Conservation (phyloP, 306 rosid genomes). For the Urtica urens region DNA sequence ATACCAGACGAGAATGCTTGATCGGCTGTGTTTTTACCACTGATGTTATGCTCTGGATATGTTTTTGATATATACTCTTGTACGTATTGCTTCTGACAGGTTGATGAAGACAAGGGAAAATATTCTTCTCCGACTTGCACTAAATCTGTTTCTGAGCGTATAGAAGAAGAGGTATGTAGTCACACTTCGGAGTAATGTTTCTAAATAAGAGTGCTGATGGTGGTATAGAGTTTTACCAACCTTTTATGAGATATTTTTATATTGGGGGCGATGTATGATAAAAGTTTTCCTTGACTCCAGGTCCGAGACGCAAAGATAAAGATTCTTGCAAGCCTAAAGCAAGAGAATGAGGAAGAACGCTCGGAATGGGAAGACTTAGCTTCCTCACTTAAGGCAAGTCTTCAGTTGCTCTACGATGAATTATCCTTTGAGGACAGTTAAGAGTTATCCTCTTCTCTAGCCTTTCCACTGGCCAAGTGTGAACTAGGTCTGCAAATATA, state of each 20-base stretch:
- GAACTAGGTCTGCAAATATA: not conserved
- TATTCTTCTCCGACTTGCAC: conserved; percentile 38
- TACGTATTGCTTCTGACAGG: conserved; percentile 34
- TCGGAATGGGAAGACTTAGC: conserved; percentile 70
- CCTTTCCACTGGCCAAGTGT: not conserved
- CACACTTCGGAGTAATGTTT: not conserved
- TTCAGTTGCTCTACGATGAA: conserved; percentile 4
- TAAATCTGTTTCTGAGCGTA: conserved; percentile 61
- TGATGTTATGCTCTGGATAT: not conserved
- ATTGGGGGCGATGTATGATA: too few relatives aligned
- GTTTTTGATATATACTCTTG: conserved; percentile 5
- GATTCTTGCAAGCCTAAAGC: conserved; percentile 66
- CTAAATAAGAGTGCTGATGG: too few relatives aligned
- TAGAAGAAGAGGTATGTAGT: conserved; percentile 74
- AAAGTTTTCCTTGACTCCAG: conserved; percentile 22
- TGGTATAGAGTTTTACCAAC: too few relatives aligned
- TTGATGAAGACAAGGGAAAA: conserved; percentile 80
- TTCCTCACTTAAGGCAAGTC: conserved; percentile 54
- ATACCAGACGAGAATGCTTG: not conserved
- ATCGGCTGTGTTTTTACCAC: not conserved
- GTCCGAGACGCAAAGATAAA: conserved; percentile 80
- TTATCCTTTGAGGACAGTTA: not conserved
- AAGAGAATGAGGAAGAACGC: conserved; percentile 53
- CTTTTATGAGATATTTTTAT: too few relatives aligned
- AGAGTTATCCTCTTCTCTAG: not conserved